phyloP scores from a whole-genome alignment of 148 eudicot genomes.

The Silene uniflora region DNA sequence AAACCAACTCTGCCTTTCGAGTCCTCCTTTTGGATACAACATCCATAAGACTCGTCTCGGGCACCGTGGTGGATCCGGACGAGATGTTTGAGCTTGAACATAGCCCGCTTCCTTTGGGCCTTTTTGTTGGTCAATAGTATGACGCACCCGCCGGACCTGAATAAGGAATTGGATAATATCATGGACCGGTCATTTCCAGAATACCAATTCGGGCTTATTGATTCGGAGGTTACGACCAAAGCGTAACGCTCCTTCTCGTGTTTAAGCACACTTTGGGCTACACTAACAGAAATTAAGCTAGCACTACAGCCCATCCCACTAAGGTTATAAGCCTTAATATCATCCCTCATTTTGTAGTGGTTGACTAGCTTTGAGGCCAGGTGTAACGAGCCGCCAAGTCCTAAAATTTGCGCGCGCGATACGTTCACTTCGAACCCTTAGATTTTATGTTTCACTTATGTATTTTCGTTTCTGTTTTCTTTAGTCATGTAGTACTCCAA shows the following conservation, averaged over 20 bases:
- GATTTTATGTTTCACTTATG: too few species aligned
- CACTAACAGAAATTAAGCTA: constrained; percentile 54
- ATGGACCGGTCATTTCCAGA: constrained; percentile 69
- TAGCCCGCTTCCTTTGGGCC: constrained; percentile 34
- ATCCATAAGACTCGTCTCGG: constrained; percentile 50
- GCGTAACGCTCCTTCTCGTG: constrained; percentile 36
- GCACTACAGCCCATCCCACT: constrained; percentile 96
- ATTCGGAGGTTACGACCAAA: constrained; percentile 69
- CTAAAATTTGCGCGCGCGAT: too few species aligned
- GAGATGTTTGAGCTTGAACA: constrained; percentile 56
- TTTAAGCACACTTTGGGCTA: constrained; percentile 45
- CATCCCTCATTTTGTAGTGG: constrained; percentile 62
- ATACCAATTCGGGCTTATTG: constrained; percentile 74
- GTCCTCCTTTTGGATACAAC: constrained; percentile 68
- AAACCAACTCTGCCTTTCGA: constrained; percentile 51
- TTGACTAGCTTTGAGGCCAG: constrained; percentile 57
- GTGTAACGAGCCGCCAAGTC: too few species aligned
- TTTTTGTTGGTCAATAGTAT: constrained; percentile 58
- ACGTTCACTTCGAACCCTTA: too few species aligned
- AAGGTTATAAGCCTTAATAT: constrained; percentile 61
- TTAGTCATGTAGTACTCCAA: too few species aligned
- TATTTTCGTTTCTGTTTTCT: too few species aligned
- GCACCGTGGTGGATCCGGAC: constrained; percentile 81
- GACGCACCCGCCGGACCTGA: constrained; percentile 68
- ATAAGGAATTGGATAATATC: constrained; percentile 72